Base-by-base conservation (phyloP, 345 rosid genomes). In the Sonneratia caseolaris region DNA sequence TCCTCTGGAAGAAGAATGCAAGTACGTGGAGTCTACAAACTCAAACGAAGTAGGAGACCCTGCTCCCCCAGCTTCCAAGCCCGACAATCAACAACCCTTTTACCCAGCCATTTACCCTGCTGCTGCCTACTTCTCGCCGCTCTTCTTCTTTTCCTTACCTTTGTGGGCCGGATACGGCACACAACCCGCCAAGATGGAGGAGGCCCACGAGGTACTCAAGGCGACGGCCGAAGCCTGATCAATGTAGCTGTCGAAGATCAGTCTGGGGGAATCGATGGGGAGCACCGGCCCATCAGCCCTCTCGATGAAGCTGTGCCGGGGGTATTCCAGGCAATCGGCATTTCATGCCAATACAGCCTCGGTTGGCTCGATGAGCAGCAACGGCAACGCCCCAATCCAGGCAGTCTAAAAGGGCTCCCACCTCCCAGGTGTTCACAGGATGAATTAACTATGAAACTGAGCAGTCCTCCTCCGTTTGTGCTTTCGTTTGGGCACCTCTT, bases 1-100 rank as follows among this genome's bases (percentile, higher is more conserved):
- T 27, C 75, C 51, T 0, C 14, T 92, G 79, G 97, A 90, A 37
- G 96, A 89, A 78, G 97, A 89, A 85, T 88, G 91, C 62, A 96
- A 92, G 79, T 92, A 97, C 32, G 92, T 92, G 99, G 96, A 95
- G 76, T 90, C 99, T 32, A 83, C 91, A 76, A 87, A 87, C 86
- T 89, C 99, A 9, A 89, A 88, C 14, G 86, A 79, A 0, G 51
- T 7, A 47, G 89, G 86, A 64, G 96, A 90, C 38, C 75, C 86
- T 37, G 72, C 75, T 7, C 84, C 79, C 59, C 77, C 19, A 11
- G 38, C 14, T 62, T 32, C 79, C 57, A 84, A 77, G 70, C 76
- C 76, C 4, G 92, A 91, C 40, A 75, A 64, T 4, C 5, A 1
- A 71, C 69, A 62, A 56, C 92, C 69, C 73, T 78, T 9, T 77